These are phyloP conservation scores for Trebouxia sp. DNA, from an alignment of 139 green algal species.

Conservation along the genomic window DNA sequence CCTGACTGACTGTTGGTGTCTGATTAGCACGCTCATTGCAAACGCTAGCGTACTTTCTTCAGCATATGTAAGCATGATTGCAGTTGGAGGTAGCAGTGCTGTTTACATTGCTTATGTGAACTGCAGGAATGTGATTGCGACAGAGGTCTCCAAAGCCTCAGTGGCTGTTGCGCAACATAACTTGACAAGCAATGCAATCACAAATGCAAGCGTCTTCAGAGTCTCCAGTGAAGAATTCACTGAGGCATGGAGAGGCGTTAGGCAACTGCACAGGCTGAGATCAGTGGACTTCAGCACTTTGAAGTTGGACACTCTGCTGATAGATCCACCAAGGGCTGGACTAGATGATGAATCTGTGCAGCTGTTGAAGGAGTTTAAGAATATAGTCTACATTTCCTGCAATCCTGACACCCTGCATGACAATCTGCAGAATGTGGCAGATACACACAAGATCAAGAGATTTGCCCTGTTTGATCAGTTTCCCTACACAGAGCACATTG, in stretches of 20 bases:
- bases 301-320: slow-evolving; percentile 72
- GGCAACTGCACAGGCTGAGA: slow-evolving; percentile 42
- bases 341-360: slow-evolving; percentile 55
- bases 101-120: not conserved
- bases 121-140: slow-evolving; percentile 72
- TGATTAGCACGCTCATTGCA: not conserved
- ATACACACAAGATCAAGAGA: slow-evolving; percentile 36
- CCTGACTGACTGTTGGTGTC: too few relatives aligned
- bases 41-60: too few relatives aligned
- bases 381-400: slow-evolving; percentile 93
- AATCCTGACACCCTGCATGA: slow-evolving; percentile 84
- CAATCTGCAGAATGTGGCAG: slow-evolving; percentile 58
- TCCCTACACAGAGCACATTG: slow-evolving; percentile 89
- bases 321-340: slow-evolving; percentile 80
- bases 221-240: slow-evolving; percentile 87
- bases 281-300: slow-evolving; percentile 38
- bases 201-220: slow-evolving; percentile 68
- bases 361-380: slow-evolving; percentile 73
- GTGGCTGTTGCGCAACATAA: slow-evolving; percentile 77
- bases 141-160: slow-evolving; percentile 84
- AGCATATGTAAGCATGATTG: too few relatives aligned
- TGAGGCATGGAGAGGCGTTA: slow-evolving; percentile 59
- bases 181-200: slow-evolving; percentile 47
- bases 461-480: slow-evolving; percentile 97
- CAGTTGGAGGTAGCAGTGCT: too few relatives aligned